Evolutionary conservation across 345 rosid species (phyloP).

Genomic region (Erodium maritimum): DNA sequence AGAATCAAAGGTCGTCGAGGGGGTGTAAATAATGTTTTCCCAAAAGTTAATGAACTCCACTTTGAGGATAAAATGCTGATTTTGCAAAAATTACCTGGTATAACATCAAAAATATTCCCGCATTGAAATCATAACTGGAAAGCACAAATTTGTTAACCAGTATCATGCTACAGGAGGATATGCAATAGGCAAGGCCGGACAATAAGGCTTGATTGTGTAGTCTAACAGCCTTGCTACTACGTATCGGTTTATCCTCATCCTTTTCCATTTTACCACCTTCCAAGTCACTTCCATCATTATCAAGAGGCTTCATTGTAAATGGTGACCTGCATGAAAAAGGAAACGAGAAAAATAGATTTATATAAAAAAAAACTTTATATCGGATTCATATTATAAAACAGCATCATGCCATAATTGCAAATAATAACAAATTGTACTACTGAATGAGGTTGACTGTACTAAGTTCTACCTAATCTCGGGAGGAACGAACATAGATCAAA

Average conservation of each 20-base stretch:
- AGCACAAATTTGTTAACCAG: slow-evolving; percentile 89
- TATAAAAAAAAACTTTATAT: too few species aligned
- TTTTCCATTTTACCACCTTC: slow-evolving; percentile 72
- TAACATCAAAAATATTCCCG: slow-evolving; percentile 89
- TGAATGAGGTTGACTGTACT: neutral
- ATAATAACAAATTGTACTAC: neutral
- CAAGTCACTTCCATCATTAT: slow-evolving; percentile 54
- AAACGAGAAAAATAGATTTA: slow-evolving; percentile 5
- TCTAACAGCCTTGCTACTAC: slow-evolving; percentile 27
- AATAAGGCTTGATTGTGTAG: slow-evolving; percentile 69
- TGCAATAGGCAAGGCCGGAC: slow-evolving; percentile 83
- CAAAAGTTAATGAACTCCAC: neutral
- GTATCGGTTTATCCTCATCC: slow-evolving; percentile 37
- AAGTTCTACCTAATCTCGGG: neutral
- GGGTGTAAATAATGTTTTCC: too few species aligned
- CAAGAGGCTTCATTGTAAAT: slow-evolving; percentile 41
- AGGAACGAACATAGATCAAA: neutral
- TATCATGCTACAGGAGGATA: slow-evolving; percentile 97
- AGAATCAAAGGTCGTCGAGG: too few species aligned
- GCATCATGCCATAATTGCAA: neutral
- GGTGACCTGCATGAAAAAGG: slow-evolving; percentile 29
- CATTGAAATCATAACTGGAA: slow-evolving; percentile 84
- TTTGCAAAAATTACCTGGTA: slow-evolving; percentile 57
- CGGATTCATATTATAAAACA: neutral
- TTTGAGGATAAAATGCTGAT: slow-evolving; percentile 1